Evolutionary conservation across 164 flowering plant species (phyloP).

Genomic region (Annona cherimola): DNA sequence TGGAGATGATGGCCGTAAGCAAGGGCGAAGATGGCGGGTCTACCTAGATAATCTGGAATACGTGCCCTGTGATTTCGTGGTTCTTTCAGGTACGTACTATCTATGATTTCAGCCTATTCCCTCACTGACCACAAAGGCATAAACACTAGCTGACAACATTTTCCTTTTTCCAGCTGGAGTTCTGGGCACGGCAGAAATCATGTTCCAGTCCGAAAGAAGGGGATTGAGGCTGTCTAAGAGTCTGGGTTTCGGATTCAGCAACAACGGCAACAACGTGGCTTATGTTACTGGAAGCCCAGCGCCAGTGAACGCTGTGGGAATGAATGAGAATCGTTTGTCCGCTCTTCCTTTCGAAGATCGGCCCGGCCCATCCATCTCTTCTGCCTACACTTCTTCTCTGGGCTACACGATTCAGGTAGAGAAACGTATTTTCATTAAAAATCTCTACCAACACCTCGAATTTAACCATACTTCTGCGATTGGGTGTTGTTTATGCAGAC

Average conservation of each 20-base stretch:
- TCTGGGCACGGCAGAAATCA: constrained; percentile 45
- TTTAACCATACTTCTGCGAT: neutral
- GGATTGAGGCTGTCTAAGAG: constrained; percentile 43
- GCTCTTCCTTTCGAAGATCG: constrained; percentile 39
- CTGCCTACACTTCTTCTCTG: constrained; percentile 46
- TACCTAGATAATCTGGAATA: constrained; percentile 44
- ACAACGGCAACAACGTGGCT: constrained; percentile 51
- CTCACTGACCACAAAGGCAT: neutral
- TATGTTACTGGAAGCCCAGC: constrained; percentile 46
- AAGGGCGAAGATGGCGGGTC: constrained; percentile 46
- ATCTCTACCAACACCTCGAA: neutral
- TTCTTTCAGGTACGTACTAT: constrained; percentile 40
- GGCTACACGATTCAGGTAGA: constrained; percentile 58
- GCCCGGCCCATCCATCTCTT: constrained; percentile 60
- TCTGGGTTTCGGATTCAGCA: constrained; percentile 51
- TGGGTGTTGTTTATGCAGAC: constrained; percentile 23
- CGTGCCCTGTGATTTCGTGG: constrained; percentile 40
- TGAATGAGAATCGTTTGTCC: constrained; percentile 28
- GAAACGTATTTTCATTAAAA: neutral
- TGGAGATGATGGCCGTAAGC: constrained; percentile 13
- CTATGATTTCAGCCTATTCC: neutral
- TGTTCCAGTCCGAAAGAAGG: constrained; percentile 45
- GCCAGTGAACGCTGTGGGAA: constrained; percentile 38
- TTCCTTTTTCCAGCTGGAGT: constrained; percentile 40
- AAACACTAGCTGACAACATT: neutral